Evolutionary conservation across 352 stramenopile genomes (phyloP).

Genomic region (Blastocystis sp.): DNA sequence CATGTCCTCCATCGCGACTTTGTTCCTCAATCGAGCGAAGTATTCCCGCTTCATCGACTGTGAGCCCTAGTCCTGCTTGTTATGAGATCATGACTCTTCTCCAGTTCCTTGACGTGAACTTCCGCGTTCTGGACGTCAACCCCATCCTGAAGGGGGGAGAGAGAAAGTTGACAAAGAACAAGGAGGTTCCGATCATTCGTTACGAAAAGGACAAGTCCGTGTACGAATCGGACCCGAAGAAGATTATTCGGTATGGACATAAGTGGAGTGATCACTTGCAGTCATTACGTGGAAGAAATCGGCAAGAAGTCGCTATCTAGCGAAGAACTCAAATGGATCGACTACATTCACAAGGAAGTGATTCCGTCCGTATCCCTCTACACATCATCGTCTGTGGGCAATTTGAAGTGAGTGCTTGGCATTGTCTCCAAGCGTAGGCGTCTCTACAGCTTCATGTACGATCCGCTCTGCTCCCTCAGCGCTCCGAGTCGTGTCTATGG

Average conservation of each 20-base stretch:
- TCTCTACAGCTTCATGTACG: constrained; percentile 66
- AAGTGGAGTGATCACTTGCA: neutral
- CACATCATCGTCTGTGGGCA: constrained; percentile 42
- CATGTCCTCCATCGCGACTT: constrained; percentile 55
- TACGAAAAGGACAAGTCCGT: constrained; percentile 57
- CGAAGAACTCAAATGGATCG: constrained; percentile 68
- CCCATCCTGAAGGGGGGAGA: constrained; percentile 43
- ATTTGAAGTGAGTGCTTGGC: constrained; percentile 9
- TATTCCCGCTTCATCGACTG: neutral
- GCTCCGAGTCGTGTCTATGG: constrained; percentile 24
- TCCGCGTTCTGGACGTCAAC: constrained; percentile 57
- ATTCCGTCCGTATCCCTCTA: constrained; percentile 44
- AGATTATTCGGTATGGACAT: constrained; percentile 45
- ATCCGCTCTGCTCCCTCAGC: constrained; percentile 53
- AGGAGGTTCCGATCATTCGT: constrained; percentile 61
- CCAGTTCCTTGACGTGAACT: constrained; percentile 63
- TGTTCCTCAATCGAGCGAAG: constrained; percentile 68
- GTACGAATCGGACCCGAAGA: constrained; percentile 67
- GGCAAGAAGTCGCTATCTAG: constrained; percentile 37
- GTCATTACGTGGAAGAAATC: constrained; percentile 63
- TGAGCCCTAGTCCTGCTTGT: constrained; percentile 30
- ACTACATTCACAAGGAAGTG: constrained; percentile 70
- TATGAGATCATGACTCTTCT: constrained; percentile 68
- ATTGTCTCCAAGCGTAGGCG: constrained; percentile 7
- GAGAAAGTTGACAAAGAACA: constrained; percentile 52